Evolutionary conservation across 2,329 filamentous ascomycete species (phyloP).

Genomic region (Lecanoromycetidae sp.): DNA sequence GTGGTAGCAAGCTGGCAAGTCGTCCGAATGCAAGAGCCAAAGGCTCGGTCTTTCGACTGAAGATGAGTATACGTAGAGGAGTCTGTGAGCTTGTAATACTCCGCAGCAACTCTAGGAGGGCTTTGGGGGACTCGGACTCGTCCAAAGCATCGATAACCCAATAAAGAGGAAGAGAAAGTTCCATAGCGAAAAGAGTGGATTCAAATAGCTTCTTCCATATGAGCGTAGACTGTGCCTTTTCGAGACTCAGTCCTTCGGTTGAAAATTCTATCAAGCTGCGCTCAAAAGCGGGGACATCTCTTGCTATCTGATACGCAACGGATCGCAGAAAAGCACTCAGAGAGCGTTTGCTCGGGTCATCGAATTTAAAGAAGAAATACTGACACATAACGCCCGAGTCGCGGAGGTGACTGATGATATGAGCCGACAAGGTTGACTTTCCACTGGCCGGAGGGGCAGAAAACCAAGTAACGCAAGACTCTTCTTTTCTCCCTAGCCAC

Average conservation of each 20-base stretch:
- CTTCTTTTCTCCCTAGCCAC: too few species aligned
- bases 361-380: conserved; percentile 25
- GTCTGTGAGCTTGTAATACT: conserved; percentile 21
- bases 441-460: conserved; percentile 23
- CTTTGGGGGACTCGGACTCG: conserved; percentile 24
- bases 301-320: conserved; percentile 23
- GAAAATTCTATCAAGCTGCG: conserved; percentile 20
- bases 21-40: background rate
- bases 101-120: conserved; percentile 23
- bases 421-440: conserved; percentile 26
- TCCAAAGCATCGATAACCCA: conserved; percentile 33
- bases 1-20: background rate
- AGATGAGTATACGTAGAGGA: conserved; percentile 22
- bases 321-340: conserved; percentile 20
- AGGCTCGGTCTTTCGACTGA: conserved; percentile 22
- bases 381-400: conserved; percentile 14
- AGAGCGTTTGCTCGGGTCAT: conserved; percentile 21
- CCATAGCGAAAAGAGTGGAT: conserved; percentile 22
- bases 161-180: conserved; percentile 23
- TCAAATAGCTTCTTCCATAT: conserved; percentile 27
- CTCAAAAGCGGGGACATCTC: conserved; percentile 13
- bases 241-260: conserved; percentile 19
- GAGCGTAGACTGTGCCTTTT: conserved; percentile 21
- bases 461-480: conserved; percentile 23
- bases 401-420: conserved; percentile 21